Evolutionary conservation across 2,329 filamentous ascomycete genomes (phyloP).

Genomic region (Zopfia rhizophila): DNA sequence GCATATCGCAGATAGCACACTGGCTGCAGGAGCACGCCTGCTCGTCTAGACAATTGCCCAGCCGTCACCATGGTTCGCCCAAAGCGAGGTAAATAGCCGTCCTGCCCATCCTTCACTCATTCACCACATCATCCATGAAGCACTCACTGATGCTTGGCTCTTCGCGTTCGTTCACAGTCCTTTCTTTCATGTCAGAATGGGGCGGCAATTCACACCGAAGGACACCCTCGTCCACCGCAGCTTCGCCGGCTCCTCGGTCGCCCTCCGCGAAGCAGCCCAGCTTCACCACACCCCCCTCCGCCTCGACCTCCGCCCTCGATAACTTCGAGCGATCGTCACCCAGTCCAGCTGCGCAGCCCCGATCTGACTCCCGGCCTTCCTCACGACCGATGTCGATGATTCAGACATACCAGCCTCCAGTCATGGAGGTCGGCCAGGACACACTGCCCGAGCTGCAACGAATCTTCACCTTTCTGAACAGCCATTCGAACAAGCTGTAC

Average conservation of each 20-base stretch:
- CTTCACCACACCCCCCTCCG: conserved; percentile 27
- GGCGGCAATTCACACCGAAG: conserved; percentile 58
- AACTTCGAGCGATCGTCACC: conserved; percentile 39
- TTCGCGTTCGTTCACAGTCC: conserved; percentile 65
- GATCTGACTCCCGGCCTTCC: conserved; percentile 60
- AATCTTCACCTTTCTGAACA: conserved; percentile 93
- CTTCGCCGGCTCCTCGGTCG: conserved; percentile 44
- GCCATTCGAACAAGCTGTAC: conserved; percentile 95
- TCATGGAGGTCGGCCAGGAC: conserved; percentile 86
- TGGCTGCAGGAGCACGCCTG: conserved; percentile 16
- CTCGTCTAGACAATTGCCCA: conserved; percentile 20
- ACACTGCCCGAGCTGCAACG: conserved; percentile 93
- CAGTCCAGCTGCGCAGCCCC: conserved; percentile 50
- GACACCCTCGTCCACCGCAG: conserved; percentile 33
- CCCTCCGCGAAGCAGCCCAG: conserved; percentile 37
- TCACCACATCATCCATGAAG: conserved; percentile 8
- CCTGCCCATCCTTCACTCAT: not conserved
- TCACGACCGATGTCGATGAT: conserved; percentile 87
- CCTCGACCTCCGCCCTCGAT: conserved; percentile 44
- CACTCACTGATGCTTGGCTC: conserved; percentile 40
- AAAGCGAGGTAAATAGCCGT: conserved; percentile 47
- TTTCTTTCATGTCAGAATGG: conserved; percentile 89
- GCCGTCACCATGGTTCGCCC: conserved; percentile 46
- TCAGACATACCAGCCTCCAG: conserved; percentile 83
- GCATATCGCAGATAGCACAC: conserved; percentile 14